phyloP scores from a whole-genome alignment of 116 monocot genomes.

The Zostera marina region DNA sequence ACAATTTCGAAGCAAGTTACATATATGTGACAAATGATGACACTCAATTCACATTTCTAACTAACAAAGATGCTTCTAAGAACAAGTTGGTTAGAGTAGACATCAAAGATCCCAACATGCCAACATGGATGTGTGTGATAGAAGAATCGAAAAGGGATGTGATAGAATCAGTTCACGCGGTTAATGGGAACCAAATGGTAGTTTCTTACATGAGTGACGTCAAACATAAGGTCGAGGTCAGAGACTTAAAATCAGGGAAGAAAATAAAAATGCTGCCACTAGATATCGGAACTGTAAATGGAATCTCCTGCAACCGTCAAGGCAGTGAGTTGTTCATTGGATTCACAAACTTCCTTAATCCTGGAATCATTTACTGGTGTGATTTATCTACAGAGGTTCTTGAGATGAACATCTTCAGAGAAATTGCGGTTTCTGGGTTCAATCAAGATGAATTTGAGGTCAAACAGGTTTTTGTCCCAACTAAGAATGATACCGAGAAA shows the following conservation, averaged over 20 bases:
- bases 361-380: constrained; percentile 69
- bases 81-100: constrained; percentile 69
- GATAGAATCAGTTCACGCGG: constrained; percentile 43
- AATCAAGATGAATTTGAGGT: constrained; percentile 53
- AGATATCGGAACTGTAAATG: constrained; percentile 46
- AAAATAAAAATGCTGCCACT: constrained; percentile 42
- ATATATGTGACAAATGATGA: constrained; percentile 53
- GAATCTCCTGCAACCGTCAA: constrained; percentile 33
- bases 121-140: constrained; percentile 45
- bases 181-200: constrained; percentile 49
- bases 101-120: constrained; percentile 34
- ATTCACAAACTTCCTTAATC: constrained; percentile 76
- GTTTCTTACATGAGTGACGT: constrained; percentile 59
- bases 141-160: constrained; percentile 57
- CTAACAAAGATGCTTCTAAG: constrained; percentile 78
- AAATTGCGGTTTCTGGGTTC: constrained; percentile 74
- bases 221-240: constrained; percentile 44
- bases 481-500: constrained; percentile 67
- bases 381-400: constrained; percentile 42
- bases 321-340: constrained; percentile 50
- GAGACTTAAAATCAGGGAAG: constrained; percentile 46
- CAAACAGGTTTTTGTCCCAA: constrained; percentile 77
- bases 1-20: constrained; percentile 75
- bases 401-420: constrained; percentile 58
- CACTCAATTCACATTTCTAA: constrained; percentile 76